Evolutionary conservation across 2,329 filamentous ascomycete species (phyloP).

Genomic region (Alternaria arborescens): DNA sequence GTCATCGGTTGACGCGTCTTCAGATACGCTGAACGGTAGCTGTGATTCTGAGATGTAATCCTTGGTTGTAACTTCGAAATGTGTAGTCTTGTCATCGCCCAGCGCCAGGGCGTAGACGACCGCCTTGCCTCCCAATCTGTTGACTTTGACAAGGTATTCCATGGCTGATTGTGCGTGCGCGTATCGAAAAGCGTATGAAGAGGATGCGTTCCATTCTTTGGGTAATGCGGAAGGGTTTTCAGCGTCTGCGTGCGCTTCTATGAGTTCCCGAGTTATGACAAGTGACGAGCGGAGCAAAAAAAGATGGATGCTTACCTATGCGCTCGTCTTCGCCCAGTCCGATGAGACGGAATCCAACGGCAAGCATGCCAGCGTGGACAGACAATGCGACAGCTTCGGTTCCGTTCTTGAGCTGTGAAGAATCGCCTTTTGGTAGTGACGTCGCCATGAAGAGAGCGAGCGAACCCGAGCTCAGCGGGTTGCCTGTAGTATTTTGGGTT

Average conservation of each 20-base stretch:
- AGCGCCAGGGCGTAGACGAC: conserved; percentile 81
- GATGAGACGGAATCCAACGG: conserved; percentile 80
- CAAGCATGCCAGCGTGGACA: conserved; percentile 81
- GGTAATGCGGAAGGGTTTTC: conserved; percentile 71
- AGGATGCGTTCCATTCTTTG: conserved; percentile 79
- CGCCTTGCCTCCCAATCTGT: conserved; percentile 82
- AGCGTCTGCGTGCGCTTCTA: conserved; percentile 66
- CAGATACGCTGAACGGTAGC: conserved; percentile 61
- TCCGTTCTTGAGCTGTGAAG: conserved; percentile 66
- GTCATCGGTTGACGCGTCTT: conserved; percentile 58
- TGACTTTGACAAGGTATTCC: conserved; percentile 82
- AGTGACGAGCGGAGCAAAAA: conserved; percentile 13
- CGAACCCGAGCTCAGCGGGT: conserved; percentile 55
- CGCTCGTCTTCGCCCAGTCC: conserved; percentile 86
- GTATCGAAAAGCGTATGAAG: conserved; percentile 83
- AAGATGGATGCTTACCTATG: conserved; percentile 62
- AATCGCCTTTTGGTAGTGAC: conserved; percentile 52
- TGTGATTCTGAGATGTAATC: conserved; percentile 76
- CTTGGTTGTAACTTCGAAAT: conserved; percentile 75
- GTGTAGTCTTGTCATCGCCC: conserved; percentile 81
- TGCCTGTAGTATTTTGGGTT: conserved; percentile 44
- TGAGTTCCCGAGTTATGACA: conserved; percentile 34
- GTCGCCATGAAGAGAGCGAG: conserved; percentile 56
- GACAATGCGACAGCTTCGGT: conserved; percentile 87
- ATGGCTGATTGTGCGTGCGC: conserved; percentile 84